A percentile compares a stretch with the other conserved stretches of the same genome.
phyloP scores from a whole-genome alignment of 352 stramenopile genomes.

The Phytophthora fragariae region DNA sequence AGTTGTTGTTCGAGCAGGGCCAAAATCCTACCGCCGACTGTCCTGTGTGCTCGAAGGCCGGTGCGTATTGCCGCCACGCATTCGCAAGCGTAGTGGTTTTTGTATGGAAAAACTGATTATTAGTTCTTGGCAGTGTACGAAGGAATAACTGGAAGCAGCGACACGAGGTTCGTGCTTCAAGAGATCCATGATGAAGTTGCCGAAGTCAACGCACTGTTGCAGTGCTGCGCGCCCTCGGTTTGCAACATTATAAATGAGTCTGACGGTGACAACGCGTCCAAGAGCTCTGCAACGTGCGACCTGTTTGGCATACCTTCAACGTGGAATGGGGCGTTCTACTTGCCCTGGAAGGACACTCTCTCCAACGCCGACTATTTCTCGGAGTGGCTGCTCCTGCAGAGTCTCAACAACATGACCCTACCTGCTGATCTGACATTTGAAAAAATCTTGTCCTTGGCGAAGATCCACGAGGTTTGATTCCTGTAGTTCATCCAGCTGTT shows the following conservation, averaged over 20 bases:
- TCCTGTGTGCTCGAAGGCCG: constrained; percentile 67
- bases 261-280: not conserved
- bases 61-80: constrained; percentile 32
- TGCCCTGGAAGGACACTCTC: constrained; percentile 78
- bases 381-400: constrained; percentile 77
- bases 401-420: constrained; percentile 84
- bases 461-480: constrained; percentile 61
- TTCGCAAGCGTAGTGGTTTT: not conserved
- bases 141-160: constrained; percentile 68
- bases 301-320: constrained; percentile 68
- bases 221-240: constrained; percentile 66
- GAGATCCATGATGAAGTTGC: constrained; percentile 61
- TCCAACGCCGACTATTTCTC: constrained; percentile 79
- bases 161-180: constrained; percentile 65
- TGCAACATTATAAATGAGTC: constrained; percentile 35
- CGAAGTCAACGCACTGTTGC: constrained; percentile 66
- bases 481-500: not conserved
- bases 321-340: constrained; percentile 82
- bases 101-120: not conserved
- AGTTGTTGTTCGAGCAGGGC: constrained; percentile 78
- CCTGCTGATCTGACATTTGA: constrained; percentile 64
- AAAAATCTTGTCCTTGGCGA: constrained; percentile 63
- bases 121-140: constrained; percentile 56
- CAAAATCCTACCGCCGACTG: constrained; percentile 73
- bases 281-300: constrained; percentile 43